A percentile compares a stretch with the other conserved stretches of the same genome.
phyloP scores from a whole-genome alignment of 768 basidiomycete genomes.

The Mycena polygramma region DNA sequence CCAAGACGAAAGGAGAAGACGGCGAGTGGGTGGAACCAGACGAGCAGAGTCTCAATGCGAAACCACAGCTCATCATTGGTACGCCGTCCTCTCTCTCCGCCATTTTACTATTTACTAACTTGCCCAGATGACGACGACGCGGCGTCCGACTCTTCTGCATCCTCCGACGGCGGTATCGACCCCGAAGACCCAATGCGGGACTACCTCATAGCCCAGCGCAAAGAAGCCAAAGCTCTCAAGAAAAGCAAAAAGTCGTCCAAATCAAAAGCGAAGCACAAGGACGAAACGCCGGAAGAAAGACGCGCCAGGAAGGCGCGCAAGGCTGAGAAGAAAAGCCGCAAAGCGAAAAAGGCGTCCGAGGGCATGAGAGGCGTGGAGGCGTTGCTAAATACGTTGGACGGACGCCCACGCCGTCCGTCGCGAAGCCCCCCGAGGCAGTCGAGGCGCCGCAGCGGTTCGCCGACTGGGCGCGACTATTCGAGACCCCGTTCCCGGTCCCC shows the following conservation, averaged over 20 bases:
- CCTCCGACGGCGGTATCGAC: slow-evolving; percentile 79
- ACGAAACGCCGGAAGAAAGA: slow-evolving; percentile 86
- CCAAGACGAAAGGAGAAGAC: slow-evolving; percentile 78
- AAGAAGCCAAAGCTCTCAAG: slow-evolving; percentile 77
- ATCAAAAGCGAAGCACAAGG: slow-evolving; percentile 75
- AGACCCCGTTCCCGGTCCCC: slow-evolving; percentile 17
- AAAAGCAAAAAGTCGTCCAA: slow-evolving; percentile 70
- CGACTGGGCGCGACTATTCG: neutral
- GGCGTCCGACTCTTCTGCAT: slow-evolving; percentile 75
- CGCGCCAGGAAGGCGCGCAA: slow-evolving; percentile 81
- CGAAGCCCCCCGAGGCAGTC: slow-evolving; percentile 24
- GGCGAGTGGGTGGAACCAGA: slow-evolving; percentile 92
- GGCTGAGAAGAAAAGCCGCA: slow-evolving; percentile 74
- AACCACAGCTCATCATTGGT: slow-evolving; percentile 80
- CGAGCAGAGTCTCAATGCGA: slow-evolving; percentile 89
- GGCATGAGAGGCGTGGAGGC: slow-evolving; percentile 77
- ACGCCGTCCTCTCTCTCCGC: slow-evolving; percentile 35
- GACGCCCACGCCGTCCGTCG: slow-evolving; percentile 26
- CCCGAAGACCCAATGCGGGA: slow-evolving; percentile 99
- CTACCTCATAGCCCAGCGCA: slow-evolving; percentile 83
- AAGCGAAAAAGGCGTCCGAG: slow-evolving; percentile 65
- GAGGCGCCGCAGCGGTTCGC: slow-evolving; percentile 31
- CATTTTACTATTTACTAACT: neutral
- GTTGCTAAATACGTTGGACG: slow-evolving; percentile 67
- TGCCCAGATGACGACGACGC: slow-evolving; percentile 56